Base-by-base conservation (phyloP, 495 filamentous ascomycete genomes). In the Penicillium riverlandense region DNA sequence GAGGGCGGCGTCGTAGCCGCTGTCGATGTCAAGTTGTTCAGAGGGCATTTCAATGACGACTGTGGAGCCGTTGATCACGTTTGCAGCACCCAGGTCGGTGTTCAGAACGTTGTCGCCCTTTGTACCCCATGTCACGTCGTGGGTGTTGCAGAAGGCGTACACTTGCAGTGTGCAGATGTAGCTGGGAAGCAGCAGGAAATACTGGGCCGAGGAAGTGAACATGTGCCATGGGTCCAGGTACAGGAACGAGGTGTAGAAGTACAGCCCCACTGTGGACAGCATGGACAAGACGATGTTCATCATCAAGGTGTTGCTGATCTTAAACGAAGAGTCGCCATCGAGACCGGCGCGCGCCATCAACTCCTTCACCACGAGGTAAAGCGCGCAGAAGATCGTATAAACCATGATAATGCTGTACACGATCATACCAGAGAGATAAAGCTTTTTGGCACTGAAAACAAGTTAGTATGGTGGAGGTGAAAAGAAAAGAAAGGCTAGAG, bases 201-300 rank as follows among this genome's bases (percentile, higher is more conserved):
- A 99, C 63, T 96, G 90, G n/a, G 77, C 76, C 0, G 86, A 83
- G 1, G 80, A 86, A 28, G 94, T 99, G 67, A 97, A 86, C 89
- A 99, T 95, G 71, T 99, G 92, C 94, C 94, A 99, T 0, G 94
- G 94, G 56, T 97, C 94, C 22, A 96, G 80, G 66, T 97, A 99
- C 27, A 99, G 64, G 72, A 97, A 92, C 46, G 81, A 86, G 78
- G 90, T 95, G 67, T 95, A 73, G 72, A 99, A 95, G 75, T 97
- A 97, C 1, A 99, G 74, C 1, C 94, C 94, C 32, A 97, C 66
- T 1, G 94, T 99, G 6, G 86, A 90, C 14, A 82, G 74, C 40
- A 85, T 86, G n/a, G 84, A 89, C 46, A 99, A 76, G 61, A 96
- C 87, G 28, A 99, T 77, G 67, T 97, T 96, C 39, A 90, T 88